Base-by-base conservation (phyloP, 2,329 filamentous ascomycete species). In the Amauroascus verrucosus region DNA sequence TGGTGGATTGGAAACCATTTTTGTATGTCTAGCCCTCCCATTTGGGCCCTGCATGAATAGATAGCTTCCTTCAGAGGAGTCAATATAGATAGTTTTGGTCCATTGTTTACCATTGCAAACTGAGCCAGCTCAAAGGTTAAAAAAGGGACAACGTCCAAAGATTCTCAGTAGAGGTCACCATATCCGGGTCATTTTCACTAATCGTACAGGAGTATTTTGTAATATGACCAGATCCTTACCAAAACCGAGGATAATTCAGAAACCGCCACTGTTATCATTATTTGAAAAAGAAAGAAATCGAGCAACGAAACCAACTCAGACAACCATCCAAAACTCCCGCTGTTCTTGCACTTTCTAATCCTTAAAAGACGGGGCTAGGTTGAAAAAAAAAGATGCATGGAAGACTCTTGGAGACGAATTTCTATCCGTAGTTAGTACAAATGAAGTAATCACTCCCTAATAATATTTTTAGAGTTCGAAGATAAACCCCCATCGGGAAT, bases 121-220 rank as follows among this genome's bases (percentile, higher is more conserved):
- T 35, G 26, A 30, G 14, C 3, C 32, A 35, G 4, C 11, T 13
- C 13, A 13, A 14, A 14, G 13, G 14, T 13, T 3, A 14, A 35
- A 35, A 35, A 6, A 11, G 13, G 14, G 32, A 14, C 6, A 35
- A 35, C 7, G 11, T 35, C 6, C 6, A 35, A 35, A 14, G 13
- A 13, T 13, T 18, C 6, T 35, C 32, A 32, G 2, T 11, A 6
- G 3, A 14, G 35, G 16, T 50, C 37, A 22, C 41, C 20, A 16
- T 26, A 45, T 38, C 37, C 33, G 20, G 35, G 28, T 38, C 40
- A 51, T 45, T 51, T 38, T 46, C 28, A 52, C 48, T 52, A 52
- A 38, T 52, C 40, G 50, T 52, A 52, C 50, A 52, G 50, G 40
- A 18, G 50, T 52, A 52, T 52, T 52, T 52, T 43, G 48, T 28